Percentiles rank a stretch among this genome's conserved stretches.
phyloP scores from a whole-genome alignment of 176 grass and related monocot genomes.

The Ampelocalamus luodianensis region DNA sequence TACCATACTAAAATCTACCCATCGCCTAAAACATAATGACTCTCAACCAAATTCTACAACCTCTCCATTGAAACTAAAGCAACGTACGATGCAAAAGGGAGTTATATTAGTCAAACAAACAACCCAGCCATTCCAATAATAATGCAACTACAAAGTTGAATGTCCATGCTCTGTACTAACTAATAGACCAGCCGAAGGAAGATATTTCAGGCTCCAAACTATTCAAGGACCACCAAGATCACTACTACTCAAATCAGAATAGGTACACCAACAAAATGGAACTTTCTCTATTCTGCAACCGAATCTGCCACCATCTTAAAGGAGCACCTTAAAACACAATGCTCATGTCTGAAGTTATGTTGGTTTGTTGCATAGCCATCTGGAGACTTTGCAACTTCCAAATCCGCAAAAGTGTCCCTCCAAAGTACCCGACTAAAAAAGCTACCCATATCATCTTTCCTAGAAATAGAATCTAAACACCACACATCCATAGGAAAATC shows the following conservation, averaged over 20 bases:
- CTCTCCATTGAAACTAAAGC: not conserved
- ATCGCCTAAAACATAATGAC: not conserved
- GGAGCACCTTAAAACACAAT: slow-evolving; percentile 8
- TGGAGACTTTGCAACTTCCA: not conserved
- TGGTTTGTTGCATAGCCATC: not conserved
- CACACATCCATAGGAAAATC: not conserved
- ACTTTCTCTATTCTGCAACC: slow-evolving; percentile 23
- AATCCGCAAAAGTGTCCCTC: slow-evolving; percentile 7
- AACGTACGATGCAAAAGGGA: not conserved
- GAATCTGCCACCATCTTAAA: not conserved
- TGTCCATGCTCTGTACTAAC: not conserved
- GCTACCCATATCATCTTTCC: not conserved
- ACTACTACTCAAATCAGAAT: not conserved
- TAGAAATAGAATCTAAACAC: not conserved
- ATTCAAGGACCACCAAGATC: slow-evolving; percentile 21
- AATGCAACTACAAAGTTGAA: slow-evolving; percentile 6
- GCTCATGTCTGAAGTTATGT: not conserved
- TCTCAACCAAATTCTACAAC: not conserved
- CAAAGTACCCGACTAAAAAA: not conserved
- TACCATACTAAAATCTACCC: not conserved
- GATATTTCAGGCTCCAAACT: not conserved
- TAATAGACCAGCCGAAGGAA: not conserved
- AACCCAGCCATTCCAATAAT: not conserved
- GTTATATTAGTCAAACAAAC: not conserved
- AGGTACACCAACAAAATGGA: slow-evolving; percentile 1